phyloP scores from a whole-genome alignment of 208 protist genomes.

The Trichomonas tenax region DNA sequence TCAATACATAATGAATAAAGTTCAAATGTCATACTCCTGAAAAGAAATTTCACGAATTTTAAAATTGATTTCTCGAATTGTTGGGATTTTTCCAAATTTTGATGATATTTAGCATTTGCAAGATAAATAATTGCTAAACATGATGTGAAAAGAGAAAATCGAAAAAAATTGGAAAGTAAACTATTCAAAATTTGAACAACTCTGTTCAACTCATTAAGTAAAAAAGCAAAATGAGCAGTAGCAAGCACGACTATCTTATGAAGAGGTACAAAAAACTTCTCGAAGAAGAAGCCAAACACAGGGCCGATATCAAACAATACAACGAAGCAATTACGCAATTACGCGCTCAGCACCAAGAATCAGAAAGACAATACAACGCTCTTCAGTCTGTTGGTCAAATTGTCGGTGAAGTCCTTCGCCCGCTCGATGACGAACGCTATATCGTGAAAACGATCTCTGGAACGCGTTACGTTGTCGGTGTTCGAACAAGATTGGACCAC shows the following conservation, averaged over 20 bases:
- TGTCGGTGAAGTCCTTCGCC: conserved; percentile 90
- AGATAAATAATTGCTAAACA: no score
- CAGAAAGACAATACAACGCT: conserved; percentile 85
- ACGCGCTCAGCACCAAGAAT: not conserved
- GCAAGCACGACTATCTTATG: not conserved
- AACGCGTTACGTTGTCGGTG: conserved; percentile 93
- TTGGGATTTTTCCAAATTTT: no score
- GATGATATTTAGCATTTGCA: no score
- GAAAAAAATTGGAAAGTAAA: not conserved
- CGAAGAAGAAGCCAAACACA: not conserved
- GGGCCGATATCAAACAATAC: not conserved
- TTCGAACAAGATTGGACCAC: conserved; percentile 61
- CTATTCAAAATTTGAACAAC: not conserved
- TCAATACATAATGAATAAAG: no score
- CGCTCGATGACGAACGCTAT: conserved; percentile 68
- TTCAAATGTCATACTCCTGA: no score
- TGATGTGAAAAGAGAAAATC: not conserved
- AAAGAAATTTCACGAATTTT: no score
- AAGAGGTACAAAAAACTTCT: not conserved
- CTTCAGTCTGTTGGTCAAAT: conserved; percentile 94
- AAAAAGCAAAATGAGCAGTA: not conserved
- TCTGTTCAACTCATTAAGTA: not conserved
- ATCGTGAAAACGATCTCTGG: conserved; percentile 97
- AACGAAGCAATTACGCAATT: not conserved
- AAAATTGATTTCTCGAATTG: no score